Conservation (phyloP, 2,329 filamentous ascomycete species). For the Tolypocladium endophyticum region DNA sequence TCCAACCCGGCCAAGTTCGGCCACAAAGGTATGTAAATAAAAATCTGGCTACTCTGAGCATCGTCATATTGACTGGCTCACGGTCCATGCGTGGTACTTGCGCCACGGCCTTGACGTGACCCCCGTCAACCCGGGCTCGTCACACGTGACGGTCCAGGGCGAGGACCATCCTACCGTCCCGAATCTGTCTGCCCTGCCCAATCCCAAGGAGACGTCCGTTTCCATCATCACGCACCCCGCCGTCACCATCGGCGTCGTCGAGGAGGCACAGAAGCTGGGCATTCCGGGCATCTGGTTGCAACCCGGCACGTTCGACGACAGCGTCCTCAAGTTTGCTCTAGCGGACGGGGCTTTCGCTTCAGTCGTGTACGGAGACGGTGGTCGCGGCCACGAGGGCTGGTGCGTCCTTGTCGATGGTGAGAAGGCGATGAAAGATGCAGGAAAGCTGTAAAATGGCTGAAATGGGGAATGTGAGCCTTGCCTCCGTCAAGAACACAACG, state of each 20-base stretch:
- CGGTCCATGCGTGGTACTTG: slow-evolving; percentile 88
- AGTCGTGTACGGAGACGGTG: slow-evolving; percentile 56
- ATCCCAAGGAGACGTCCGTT: slow-evolving; percentile 61
- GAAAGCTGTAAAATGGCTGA: slow-evolving; percentile 33
- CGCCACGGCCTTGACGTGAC: slow-evolving; percentile 63
- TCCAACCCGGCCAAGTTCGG: slow-evolving; percentile 79
- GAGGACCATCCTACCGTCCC: slow-evolving; percentile 53
- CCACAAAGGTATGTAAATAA: slow-evolving; percentile 56
- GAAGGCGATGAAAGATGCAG: slow-evolving; percentile 43
- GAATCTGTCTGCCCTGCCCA: slow-evolving; percentile 52
- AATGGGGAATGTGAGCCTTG: not conserved
- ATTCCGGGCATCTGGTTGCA: slow-evolving; percentile 78
- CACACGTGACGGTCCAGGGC: slow-evolving; percentile 50
- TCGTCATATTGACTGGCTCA: not conserved
- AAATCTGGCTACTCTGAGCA: not conserved
- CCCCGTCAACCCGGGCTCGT: slow-evolving; percentile 68
- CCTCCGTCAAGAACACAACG: not conserved
- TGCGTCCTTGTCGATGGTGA: slow-evolving; percentile 83
- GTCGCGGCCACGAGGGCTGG: slow-evolving; percentile 64
- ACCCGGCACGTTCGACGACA: slow-evolving; percentile 76
- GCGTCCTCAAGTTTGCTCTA: slow-evolving; percentile 59
- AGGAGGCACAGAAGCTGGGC: slow-evolving; percentile 66
- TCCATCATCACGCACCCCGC: slow-evolving; percentile 81
- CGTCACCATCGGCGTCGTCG: slow-evolving; percentile 62
- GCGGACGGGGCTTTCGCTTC: slow-evolving; percentile 52